Evolutionary conservation across 805 yeast species (phyloP).

Genomic region (Kodamaea neixiangensis): DNA sequence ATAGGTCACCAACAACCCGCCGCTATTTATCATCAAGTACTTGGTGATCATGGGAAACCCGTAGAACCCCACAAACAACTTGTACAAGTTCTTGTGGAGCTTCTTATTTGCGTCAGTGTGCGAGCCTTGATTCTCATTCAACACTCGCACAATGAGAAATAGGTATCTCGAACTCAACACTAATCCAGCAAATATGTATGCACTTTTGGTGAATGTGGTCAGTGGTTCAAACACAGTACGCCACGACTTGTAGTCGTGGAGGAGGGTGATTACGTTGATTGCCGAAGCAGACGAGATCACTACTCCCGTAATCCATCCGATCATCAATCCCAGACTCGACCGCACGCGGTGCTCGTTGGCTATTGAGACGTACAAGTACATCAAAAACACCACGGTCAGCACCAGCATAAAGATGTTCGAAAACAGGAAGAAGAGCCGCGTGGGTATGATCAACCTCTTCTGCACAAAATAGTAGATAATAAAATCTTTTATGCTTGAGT

Average conservation of each 20-base stretch:
- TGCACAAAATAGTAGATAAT: constrained; percentile 15
- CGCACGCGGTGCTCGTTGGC: constrained; percentile 37
- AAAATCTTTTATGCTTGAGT: constrained; percentile 19
- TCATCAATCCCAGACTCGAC: constrained; percentile 35
- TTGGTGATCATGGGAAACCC: constrained; percentile 29
- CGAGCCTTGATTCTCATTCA: constrained; percentile 5
- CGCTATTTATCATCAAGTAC: constrained; percentile 21
- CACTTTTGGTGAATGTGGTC: constrained; percentile 23
- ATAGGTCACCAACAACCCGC: constrained; percentile 15
- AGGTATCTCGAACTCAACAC: constrained; percentile 33
- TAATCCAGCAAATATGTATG: constrained; percentile 25
- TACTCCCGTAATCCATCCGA: constrained; percentile 37
- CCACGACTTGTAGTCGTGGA: constrained; percentile 25
- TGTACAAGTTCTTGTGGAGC: constrained; percentile 24
- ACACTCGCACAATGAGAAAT: constrained; percentile 20
- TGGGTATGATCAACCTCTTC: constrained; percentile 4
- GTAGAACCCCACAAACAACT: constrained; percentile 30
- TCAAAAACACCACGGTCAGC: constrained; percentile 14
- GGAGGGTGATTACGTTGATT: constrained; percentile 21
- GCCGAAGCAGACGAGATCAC: constrained; percentile 30
- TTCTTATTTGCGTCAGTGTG: constrained; percentile 2
- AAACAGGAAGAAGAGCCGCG: constrained; percentile 6
- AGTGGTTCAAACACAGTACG: constrained; percentile 29
- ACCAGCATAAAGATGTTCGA: constrained; percentile 2
- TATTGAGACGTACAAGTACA: constrained; percentile 29